These are phyloP conservation scores for Candida maltosa DNA, from an alignment of 805 yeast species.

Conservation along the genomic window DNA sequence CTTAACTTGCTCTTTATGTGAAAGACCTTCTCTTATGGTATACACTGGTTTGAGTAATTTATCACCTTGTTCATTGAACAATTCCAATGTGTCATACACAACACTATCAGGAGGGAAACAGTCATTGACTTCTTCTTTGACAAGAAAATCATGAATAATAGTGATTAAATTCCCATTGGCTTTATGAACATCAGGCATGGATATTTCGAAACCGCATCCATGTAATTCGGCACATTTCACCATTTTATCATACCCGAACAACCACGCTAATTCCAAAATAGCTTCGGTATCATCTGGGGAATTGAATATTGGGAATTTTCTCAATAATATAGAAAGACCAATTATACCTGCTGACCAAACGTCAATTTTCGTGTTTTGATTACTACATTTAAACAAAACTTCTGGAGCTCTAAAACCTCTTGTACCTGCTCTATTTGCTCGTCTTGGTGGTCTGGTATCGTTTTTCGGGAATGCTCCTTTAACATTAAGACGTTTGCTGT, in stretches of 20 bases:
- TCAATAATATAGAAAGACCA: constrained; percentile 67
- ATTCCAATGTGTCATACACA: constrained; percentile 59
- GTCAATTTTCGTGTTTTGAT: constrained; percentile 79
- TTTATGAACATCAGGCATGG: constrained; percentile 14
- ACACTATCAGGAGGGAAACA: constrained; percentile 71
- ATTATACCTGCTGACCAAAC: constrained; percentile 94
- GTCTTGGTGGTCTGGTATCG: constrained; percentile 81
- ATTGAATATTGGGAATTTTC: constrained; percentile 90
- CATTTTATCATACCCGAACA: constrained; percentile 75
- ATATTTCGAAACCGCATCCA: constrained; percentile 78
- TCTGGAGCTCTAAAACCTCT: constrained; percentile 95
- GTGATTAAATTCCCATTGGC: constrained; percentile 31
- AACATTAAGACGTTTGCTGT: constrained; percentile 23
- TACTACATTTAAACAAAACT: constrained; percentile 79
- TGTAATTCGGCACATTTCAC: constrained; percentile 77
- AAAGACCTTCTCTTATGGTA: not conserved
- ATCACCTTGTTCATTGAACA: constrained; percentile 42
- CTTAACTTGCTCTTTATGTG: constrained; percentile 10
- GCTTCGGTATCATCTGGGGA: constrained; percentile 95
- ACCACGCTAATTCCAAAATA: constrained; percentile 71
- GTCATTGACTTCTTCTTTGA: constrained; percentile 48
- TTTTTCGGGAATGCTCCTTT: constrained; percentile 73
- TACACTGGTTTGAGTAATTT: constrained; percentile 23
- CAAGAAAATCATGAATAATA: constrained; percentile 24
- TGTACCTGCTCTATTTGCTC: constrained; percentile 97